Base-by-base conservation (phyloP, 2,329 filamentous ascomycete genomes). In the Exophiala dermatitidis region DNA sequence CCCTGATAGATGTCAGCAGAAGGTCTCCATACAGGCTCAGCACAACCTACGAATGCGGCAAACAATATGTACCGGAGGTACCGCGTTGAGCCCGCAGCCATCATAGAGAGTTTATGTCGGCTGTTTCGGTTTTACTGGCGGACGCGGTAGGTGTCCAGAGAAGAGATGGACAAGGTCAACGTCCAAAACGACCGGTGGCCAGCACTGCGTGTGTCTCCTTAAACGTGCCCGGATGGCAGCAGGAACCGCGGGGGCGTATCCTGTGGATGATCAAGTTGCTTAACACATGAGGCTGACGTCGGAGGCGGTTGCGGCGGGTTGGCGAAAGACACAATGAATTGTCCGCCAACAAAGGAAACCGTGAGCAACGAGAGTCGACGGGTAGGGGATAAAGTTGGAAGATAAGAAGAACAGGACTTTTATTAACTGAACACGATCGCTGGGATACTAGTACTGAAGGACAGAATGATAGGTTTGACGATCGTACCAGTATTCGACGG, bases 21-120 rank as follows among this genome's bases (percentile, higher is more conserved):
- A 41, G 37, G 34, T 41, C 33, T 30, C 33, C 10, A 42, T 38
- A 30, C 5, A 32, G 10, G 9, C 50, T 47, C n/a, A 28, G 50
- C 49, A 59, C 36, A 42, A 77, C 85, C 67, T 80, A 95, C 90
- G 67, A 95, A 85, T 67, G 90, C 79, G 55, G 89, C 87, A 66
- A 95, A 83, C 67, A 93, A 78, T 69, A 95, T 74, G 67, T 83
- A 84, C 63, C 81, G 79, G 61, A 82, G 66, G 63, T 72, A 72
- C 60, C 68, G 65, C 45, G 62, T 63, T 26, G 65, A 62, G 9
- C 66, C 66, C n/a, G 65, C 63, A 42, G 68, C 64, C 69, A 71
- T 71, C 40, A 49, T 56, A 26, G 9, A 5, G 30, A 34, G 42
- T 8, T 10, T 31, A 5, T 9, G 41, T 5, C 8, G 12, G 32